Evolutionary conservation across 2,329 filamentous ascomycete species (phyloP), one percentile per base, ranked within the genome.

Genomic region (Colletotrichum sp.): DNA sequence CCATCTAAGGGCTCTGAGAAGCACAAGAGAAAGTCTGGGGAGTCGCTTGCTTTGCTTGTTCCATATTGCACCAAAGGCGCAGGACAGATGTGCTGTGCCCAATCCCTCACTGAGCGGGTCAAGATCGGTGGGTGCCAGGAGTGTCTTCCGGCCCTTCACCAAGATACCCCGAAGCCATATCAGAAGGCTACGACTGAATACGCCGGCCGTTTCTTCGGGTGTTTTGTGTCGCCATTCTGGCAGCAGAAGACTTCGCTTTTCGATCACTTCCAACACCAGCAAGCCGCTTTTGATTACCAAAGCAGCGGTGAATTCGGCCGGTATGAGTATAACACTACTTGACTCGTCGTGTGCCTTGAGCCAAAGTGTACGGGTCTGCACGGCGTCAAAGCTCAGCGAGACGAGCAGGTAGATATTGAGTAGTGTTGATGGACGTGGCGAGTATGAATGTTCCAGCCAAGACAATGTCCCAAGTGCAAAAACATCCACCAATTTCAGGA

Each of bases 91-190:
- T n/a, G 67, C 28, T 8, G 70, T 39, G 13, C 32, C 60, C 5
- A 64, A 7, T 21, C 60, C 60, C 18, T 64, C 60, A 1, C 60
- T 64, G 7, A 64, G 32, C n/a, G 83, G 79, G 24, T 74, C 68
- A 4, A 85, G 79, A 57, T 84, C 82, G 18, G 82, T 72, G 4
- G 84, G 70, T 6, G 67, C 72, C 16, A 85, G 71, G 13, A 83
- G 66, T 13, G 79, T 80, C n/a, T 76, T 72, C 73, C 83, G 85
- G 5, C 84, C 84, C 1, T 67, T 68, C 2, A 84, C 62, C 36
- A 84, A 83, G 13, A 87, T 77, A 21, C 78, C 79, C 32, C 83
- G 80, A 15, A 84, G 75, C 80, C 86, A 88, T 2, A 82, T 79
- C 13, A 81, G 84, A 5, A 84, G 77, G 0, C 79, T 78, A 1